A percentile compares a stretch with the other conserved stretches of the same genome.
phyloP scores from a whole-genome alignment of 2,329 filamentous ascomycete genomes.

The Pseudogymnoascus sp. region DNA sequence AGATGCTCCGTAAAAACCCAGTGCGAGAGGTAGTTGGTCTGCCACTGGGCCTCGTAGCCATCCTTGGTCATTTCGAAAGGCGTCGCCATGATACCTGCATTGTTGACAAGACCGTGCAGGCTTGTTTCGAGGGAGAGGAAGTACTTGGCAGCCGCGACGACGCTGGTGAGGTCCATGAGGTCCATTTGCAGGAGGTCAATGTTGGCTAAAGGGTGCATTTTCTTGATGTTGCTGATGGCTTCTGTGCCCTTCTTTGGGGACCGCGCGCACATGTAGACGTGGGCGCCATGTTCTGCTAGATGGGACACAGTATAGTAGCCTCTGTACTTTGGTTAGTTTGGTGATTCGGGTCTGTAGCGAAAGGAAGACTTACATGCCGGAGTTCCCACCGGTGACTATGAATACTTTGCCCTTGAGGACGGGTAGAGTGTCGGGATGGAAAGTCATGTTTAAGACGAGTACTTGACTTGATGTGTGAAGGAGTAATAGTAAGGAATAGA shows the following conservation, averaged over 20 bases:
- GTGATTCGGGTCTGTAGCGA: slow-evolving; percentile 9
- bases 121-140: slow-evolving; percentile 17
- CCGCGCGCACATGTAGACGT: slow-evolving; percentile 22
- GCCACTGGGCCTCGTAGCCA: slow-evolving; percentile 31
- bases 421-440: slow-evolving; percentile 36
- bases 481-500: slow-evolving; percentile 15
- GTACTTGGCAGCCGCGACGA: slow-evolving; percentile 25
- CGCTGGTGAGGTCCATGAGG: slow-evolving; percentile 29
- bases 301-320: slow-evolving; percentile 19
- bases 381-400: slow-evolving; percentile 40
- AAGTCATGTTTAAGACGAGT: slow-evolving; percentile 28
- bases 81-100: slow-evolving; percentile 35
- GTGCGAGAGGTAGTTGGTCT: slow-evolving; percentile 28
- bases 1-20: slow-evolving; percentile 21
- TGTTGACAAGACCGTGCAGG: slow-evolving; percentile 37
- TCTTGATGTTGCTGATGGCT: slow-evolving; percentile 19
- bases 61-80: slow-evolving; percentile 30
- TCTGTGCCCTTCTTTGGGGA: slow-evolving; percentile 16
- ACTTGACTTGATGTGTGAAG: slow-evolving; percentile 15
- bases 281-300: slow-evolving; percentile 21
- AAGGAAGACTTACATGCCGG: slow-evolving; percentile 35
- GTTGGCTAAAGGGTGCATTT: slow-evolving; percentile 14
- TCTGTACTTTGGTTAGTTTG: slow-evolving; percentile 17
- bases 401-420: slow-evolving; percentile 37
- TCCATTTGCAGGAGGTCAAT: slow-evolving; percentile 31